Conservation (phyloP, 139 green algal species). For the Auxenochlorella pyrenoidosa region DNA sequence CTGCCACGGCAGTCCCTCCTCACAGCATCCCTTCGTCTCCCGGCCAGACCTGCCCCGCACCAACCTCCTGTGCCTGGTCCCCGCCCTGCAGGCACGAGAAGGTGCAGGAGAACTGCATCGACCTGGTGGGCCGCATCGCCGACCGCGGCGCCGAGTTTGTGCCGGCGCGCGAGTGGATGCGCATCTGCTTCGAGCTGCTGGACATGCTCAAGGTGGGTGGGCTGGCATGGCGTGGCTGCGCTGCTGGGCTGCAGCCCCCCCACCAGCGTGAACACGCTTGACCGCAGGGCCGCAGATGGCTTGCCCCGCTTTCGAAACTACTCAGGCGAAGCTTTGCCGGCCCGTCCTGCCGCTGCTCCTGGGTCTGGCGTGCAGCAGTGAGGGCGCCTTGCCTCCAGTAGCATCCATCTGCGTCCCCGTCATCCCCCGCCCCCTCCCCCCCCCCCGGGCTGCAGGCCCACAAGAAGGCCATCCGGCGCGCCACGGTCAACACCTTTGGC, state of each 20-base stretch:
- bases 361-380: no score
- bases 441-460: constrained; percentile 60
- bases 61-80: neutral
- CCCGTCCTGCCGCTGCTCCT: no score
- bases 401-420: no score
- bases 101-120: constrained; percentile 98
- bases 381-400: no score
- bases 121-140: constrained; percentile 98
- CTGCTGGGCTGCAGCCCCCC: neutral
- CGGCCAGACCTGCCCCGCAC: no score
- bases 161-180: constrained; percentile 99
- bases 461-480: constrained; percentile 97
- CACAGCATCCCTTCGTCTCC: no score
- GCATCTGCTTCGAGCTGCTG: constrained; percentile 99
- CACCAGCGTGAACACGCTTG: no score
- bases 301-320: no score
- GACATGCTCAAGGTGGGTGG: constrained; percentile 92
- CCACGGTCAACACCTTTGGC: constrained; percentile 99
- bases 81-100: constrained; percentile 72
- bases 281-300: neutral
- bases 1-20: no score
- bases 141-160: constrained; percentile 97
- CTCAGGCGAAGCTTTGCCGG: no score
- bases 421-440: no score
- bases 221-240: neutral